Evolutionary conservation across 768 basidiomycete genomes (phyloP).

Genomic region (Termitomyces sp.): DNA sequence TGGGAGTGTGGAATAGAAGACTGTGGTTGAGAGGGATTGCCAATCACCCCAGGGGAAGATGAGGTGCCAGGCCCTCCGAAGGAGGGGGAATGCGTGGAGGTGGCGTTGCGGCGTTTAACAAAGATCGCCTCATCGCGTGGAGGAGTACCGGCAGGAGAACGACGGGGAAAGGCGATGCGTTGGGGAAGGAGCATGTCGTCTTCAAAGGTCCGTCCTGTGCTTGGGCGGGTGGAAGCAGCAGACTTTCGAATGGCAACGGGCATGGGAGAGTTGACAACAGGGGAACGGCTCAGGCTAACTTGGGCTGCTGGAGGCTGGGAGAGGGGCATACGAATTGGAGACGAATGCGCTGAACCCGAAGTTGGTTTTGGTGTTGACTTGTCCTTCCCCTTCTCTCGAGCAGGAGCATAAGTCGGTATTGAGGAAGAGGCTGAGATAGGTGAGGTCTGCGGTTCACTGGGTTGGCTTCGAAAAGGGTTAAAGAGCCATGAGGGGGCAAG

Average conservation of each 20-base stretch:
- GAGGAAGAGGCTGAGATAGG: slow-evolving; percentile 47
- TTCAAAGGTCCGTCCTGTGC: slow-evolving; percentile 47
- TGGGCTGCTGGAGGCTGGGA: slow-evolving; percentile 30
- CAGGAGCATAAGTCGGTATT: slow-evolving; percentile 19
- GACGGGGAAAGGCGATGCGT: slow-evolving; percentile 41
- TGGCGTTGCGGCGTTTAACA: slow-evolving; percentile 49
- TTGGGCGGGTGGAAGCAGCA: slow-evolving; percentile 31
- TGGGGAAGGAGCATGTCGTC: slow-evolving; percentile 47
- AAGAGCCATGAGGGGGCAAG: slow-evolving; percentile 76
- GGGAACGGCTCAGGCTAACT: slow-evolving; percentile 25
- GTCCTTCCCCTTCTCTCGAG: not conserved
- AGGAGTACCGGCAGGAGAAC: slow-evolving; percentile 64
- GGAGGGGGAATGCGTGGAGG: slow-evolving; percentile 30
- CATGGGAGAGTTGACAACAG: slow-evolving; percentile 29
- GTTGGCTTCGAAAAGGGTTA: slow-evolving; percentile 62
- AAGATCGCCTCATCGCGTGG: slow-evolving; percentile 60
- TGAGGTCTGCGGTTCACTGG: slow-evolving; percentile 59
- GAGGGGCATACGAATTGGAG: slow-evolving; percentile 28
- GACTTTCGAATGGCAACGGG: slow-evolving; percentile 39
- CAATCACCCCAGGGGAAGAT: slow-evolving; percentile 40
- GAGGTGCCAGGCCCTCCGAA: slow-evolving; percentile 26
- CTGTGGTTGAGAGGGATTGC: slow-evolving; percentile 67
- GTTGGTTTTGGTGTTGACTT: slow-evolving; percentile 6
- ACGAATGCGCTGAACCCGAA: slow-evolving; percentile 14
- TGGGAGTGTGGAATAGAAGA: slow-evolving; percentile 54